Base-by-base conservation (phyloP, 352 stramenopile genomes). In the Phytopythium oedochilum region DNA sequence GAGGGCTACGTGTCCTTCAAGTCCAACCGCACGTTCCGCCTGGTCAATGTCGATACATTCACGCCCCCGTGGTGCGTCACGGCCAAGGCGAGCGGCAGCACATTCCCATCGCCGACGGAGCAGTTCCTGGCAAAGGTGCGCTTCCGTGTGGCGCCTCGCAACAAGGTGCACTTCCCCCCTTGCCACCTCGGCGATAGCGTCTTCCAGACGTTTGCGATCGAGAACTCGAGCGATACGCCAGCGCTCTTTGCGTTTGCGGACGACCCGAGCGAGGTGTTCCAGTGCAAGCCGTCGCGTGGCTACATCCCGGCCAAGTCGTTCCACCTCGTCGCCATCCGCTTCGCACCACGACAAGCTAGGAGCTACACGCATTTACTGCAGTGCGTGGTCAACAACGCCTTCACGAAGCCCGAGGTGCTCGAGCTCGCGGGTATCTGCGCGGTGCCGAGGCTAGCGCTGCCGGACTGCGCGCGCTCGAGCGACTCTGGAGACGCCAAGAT, bases 1-100 rank as follows among this genome's bases (percentile, higher is more conserved):
- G 92, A 97, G 57, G 87, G 73, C 22, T 93, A 80, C 52, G 86
- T 88, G 35, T 88, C 84, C 20, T 97, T 97, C 61, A 97, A 97
- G 55, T 96, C 88, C 11, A 97, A 98, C 58, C 78, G 89, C 31
- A 97, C 87, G 14, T 98, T 98, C 56, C 88, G 93, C 8, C 79
- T 97, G 28, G 93, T 98, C 3, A 96, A 97, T 54, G 86, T 97
- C 45, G 72, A 89, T 34, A 96, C 89, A 18, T 92, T 98, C 40
- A 92, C 87, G 29, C 92, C 93, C 17, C 90, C 94, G 20, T 98
- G 89, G 90, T 94, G 75, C 43, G 39, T 97, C 1, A 64, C 84
- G 6, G 53, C 90, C 15, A 82, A 79, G 25, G 75, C 79, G 3
- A 73, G 73, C 29, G 94, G 92, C 22, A 95, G 97, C 70, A 97